Conservation (phyloP, 2,329 filamentous ascomycete genomes). For the Nectriaceae sp. region DNA sequence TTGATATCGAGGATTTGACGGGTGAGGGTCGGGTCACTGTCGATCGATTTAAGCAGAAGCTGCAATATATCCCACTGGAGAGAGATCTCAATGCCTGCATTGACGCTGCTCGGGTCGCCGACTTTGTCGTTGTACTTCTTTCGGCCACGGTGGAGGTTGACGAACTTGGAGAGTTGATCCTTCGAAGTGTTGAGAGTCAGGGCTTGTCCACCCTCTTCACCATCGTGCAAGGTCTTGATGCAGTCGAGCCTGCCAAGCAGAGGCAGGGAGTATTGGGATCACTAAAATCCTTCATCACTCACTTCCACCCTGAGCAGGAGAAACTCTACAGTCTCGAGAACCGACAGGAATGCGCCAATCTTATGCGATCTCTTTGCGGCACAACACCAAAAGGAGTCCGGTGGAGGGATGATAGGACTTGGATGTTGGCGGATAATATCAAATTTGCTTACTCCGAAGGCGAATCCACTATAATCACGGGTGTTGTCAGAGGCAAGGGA, state of each 20-base stretch:
- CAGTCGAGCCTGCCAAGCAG: conserved; percentile 78
- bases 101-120: conserved; percentile 84
- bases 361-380: conserved; percentile 88
- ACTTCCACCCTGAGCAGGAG: conserved; percentile 91
- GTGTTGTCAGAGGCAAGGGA: conserved; percentile 81
- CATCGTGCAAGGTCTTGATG: conserved; percentile 77
- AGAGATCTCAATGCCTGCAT: conserved; percentile 75
- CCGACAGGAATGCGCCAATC: conserved; percentile 86
- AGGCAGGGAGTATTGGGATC: conserved; percentile 75
- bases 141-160: conserved; percentile 85
- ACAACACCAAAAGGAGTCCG: conserved; percentile 90
- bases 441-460: conserved; percentile 64
- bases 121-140: conserved; percentile 86
- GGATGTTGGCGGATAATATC: conserved; percentile 88
- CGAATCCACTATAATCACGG: conserved; percentile 74
- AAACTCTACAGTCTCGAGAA: conserved; percentile 88
- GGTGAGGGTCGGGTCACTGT: conserved; percentile 68
- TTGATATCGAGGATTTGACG: conserved; percentile 71
- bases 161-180: conserved; percentile 77
- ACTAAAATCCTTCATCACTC: conserved; percentile 87
- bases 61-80: conserved; percentile 79
- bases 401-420: conserved; percentile 94
- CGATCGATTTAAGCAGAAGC: conserved; percentile 91
- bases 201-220: conserved; percentile 92
- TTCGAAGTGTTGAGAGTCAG: conserved; percentile 88